A percentile compares a stretch with the other conserved stretches of the same genome.
Conservation (phyloP, 192 early-diverging fungal genomes). For the Podila clonocystis region DNA sequence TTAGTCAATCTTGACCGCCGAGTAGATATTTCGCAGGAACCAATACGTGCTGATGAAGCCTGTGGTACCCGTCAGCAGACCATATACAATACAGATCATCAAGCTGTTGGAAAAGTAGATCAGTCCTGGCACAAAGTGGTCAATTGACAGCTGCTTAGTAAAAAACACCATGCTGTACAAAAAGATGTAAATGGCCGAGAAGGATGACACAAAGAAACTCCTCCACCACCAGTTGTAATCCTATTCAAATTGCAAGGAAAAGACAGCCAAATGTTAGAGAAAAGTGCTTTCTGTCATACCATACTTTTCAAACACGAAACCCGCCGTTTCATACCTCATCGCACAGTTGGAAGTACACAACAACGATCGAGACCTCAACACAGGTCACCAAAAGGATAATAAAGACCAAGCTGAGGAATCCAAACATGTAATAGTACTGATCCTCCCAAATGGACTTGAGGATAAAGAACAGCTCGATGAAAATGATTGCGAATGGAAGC, state of each 20-base stretch:
- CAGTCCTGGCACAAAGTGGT: conserved; percentile 72
- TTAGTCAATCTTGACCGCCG: conserved; percentile 75
- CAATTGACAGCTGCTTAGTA: conserved; percentile 69
- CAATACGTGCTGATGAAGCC: conserved; percentile 78
- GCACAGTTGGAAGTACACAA: conserved; percentile 76
- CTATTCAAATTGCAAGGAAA: conserved; percentile 10
- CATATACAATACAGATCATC: conserved; percentile 73
- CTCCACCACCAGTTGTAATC: conserved; percentile 96
- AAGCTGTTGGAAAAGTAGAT: conserved; percentile 82
- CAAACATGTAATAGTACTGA: conserved; percentile 73
- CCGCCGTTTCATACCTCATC: conserved; percentile 47
- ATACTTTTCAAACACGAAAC: too few species aligned
- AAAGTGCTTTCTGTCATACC: neutral
- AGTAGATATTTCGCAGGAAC: conserved; percentile 81
- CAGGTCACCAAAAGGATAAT: conserved; percentile 63
- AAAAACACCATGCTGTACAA: conserved; percentile 83
- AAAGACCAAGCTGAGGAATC: conserved; percentile 66
- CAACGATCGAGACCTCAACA: conserved; percentile 73
- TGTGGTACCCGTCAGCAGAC: conserved; percentile 77
- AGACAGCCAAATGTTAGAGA: neutral
- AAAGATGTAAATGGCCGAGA: conserved; percentile 83
- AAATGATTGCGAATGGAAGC: conserved; percentile 72
- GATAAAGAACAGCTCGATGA: conserved; percentile 78
- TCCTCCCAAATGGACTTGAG: conserved; percentile 77
- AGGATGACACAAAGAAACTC: conserved; percentile 81